Evolutionary conservation across 352 stramenopile genomes (phyloP), one percentile per base, ranked within the genome.

Genomic region (Phytophthora crassamura): DNA sequence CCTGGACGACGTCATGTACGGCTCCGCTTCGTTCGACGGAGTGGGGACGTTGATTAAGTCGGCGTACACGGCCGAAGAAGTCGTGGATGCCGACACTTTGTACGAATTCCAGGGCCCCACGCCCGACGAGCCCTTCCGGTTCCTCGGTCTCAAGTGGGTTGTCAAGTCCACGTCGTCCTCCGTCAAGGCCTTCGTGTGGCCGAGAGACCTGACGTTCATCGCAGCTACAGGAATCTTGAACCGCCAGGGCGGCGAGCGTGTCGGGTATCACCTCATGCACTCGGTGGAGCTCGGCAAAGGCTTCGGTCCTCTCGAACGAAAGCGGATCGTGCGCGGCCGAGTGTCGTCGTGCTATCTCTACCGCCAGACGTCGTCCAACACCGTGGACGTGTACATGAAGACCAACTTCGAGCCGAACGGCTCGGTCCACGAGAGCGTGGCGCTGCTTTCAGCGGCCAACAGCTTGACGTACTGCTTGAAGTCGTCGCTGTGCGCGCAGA

Each of bases 211-310:
- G 14, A 75, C 80, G 1, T 80, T 81, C 57, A 50, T 86, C 10
- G 74, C 82, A 43, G 62, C 63, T 8, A 86, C 78, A 43, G 80
- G 82, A 15, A 64, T 86, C 12, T 70, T 81, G 8, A 64, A 71
- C 40, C 78, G 75, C 2, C 45, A 64, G 1, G 64, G 65, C 10
- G 78, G 78, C 6, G 78, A 86, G 41, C 74, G 80, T 12, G 59
- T 89, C 14, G 82, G 82, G 3, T 89, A 80, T 67, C 69, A 86
- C 30, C 50, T 91, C 40, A 81, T 80, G 67, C 74, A 80, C 59
- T 84, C 76, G 35, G 64, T 87, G 3, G 65, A 81, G 22, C 43
- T 83, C 14, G 72, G 74, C 7, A 65, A 51, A 48, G 49, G 54
- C 2, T 78, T 60, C 35, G 68, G 75, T 39, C 65, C 74, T 38